Evolutionary conservation across 1,139 yeast genomes (phyloP).

Genomic region (Yamadazyma diospyri): DNA sequence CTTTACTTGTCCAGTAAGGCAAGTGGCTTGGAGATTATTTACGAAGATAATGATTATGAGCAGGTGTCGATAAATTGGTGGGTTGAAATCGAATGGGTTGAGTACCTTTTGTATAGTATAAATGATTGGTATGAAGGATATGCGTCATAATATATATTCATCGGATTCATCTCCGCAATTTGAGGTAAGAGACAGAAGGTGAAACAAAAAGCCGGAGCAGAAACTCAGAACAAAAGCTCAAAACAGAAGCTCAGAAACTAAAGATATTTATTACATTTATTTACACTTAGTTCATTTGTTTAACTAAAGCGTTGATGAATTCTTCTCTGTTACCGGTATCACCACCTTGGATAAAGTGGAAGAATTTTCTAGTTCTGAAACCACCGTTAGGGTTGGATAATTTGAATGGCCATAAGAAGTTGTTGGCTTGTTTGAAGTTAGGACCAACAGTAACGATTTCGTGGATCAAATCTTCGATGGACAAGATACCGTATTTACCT

Average conservation of each 20-base stretch:
- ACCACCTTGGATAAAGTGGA: conserved; percentile 99
- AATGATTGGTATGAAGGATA: conserved; percentile 18
- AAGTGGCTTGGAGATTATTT: conserved; percentile 15
- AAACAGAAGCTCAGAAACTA: too few relatives aligned
- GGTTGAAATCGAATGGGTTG: conserved; percentile 33
- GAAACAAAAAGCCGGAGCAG: conserved; percentile 1
- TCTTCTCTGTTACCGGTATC: conserved; percentile 99
- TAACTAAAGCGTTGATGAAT: conserved; percentile 95
- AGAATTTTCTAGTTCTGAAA: conserved; percentile 99
- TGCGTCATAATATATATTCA: background rate
- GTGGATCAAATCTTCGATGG: conserved; percentile 97
- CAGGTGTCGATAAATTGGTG: conserved; percentile 25
- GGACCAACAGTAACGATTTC: conserved; percentile 99
- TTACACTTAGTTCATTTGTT: conserved; percentile 80
- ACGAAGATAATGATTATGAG: conserved; percentile 18
- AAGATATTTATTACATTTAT: conserved; percentile 8
- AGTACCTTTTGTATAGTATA: conserved; percentile 24
- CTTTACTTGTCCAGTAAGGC: conserved; percentile 2
- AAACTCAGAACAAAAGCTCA: too few relatives aligned
- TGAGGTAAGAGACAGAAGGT: background rate
- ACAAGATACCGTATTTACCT: conserved; percentile 95
- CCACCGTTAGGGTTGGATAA: conserved; percentile 99
- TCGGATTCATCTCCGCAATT: background rate
- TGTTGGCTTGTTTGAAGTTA: conserved; percentile 99
- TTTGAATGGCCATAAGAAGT: conserved; percentile 99